These are phyloP conservation scores for Immersiporthe knoxdaviesiana DNA, from an alignment of 2,329 filamentous ascomycete genomes.

Conservation along the genomic window DNA sequence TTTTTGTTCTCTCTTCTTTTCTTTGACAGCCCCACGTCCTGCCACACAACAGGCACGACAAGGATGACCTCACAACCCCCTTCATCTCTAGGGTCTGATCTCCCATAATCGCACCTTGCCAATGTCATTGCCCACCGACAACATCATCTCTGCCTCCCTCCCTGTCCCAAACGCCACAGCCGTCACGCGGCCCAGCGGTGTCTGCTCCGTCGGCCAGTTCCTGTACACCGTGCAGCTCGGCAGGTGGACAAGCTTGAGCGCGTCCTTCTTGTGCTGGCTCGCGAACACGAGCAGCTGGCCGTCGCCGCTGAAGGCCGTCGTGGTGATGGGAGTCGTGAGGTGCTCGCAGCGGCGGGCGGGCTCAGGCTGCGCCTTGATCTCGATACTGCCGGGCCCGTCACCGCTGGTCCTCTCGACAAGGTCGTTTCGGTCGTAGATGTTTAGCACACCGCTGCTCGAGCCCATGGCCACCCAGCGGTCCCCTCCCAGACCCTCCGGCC, in stretches of 20 bases:
- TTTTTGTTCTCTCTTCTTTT: neutral
- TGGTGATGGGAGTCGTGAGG: conserved; percentile 81
- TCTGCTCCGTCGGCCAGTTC: conserved; percentile 94
- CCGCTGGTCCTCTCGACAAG: conserved; percentile 53
- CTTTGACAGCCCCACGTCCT: neutral
- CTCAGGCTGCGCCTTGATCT: conserved; percentile 68
- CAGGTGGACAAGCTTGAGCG: conserved; percentile 83
- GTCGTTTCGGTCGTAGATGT: conserved; percentile 83
- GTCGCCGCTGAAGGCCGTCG: conserved; percentile 81
- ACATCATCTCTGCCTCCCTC: conserved; percentile 56
- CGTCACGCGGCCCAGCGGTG: conserved; percentile 82
- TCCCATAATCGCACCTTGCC: conserved; percentile 93
- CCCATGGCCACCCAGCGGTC: conserved; percentile 91
- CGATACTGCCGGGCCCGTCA: conserved; percentile 35
- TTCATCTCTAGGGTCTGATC: conserved; percentile 62
- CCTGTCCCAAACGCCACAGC: conserved; percentile 68
- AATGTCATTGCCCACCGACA: conserved; percentile 86
- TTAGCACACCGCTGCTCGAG: conserved; percentile 84
- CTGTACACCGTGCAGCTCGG: conserved; percentile 92
- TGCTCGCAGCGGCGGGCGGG: conserved; percentile 80
- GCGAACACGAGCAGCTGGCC: conserved; percentile 88
- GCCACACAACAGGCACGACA: neutral
- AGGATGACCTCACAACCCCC: neutral
- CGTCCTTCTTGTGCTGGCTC: conserved; percentile 85
- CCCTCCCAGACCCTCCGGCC: conserved; percentile 66